Evolutionary conservation across 164 flowering plant species (phyloP).

Genomic region (Vitis cinerea): DNA sequence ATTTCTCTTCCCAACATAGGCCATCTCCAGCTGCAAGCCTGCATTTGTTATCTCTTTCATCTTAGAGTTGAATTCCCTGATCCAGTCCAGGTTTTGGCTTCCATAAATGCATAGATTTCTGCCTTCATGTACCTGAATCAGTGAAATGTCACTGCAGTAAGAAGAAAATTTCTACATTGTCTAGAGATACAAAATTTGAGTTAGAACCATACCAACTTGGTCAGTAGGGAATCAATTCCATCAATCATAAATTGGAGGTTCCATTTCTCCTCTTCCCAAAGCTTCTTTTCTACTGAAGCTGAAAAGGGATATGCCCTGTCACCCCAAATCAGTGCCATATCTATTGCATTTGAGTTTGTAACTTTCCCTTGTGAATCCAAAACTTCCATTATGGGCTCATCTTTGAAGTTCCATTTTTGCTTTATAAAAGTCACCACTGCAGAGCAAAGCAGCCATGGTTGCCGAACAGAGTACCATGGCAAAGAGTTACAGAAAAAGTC

Average conservation of each 20-base stretch:
- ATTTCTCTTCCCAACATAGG: conserved; percentile 48
- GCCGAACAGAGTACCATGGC: conserved; percentile 64
- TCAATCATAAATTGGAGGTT: conserved; percentile 41
- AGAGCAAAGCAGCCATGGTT: conserved; percentile 52
- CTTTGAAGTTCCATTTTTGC: conserved; percentile 47
- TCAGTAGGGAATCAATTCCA: conserved; percentile 41
- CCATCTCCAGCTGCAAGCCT: conserved; percentile 47
- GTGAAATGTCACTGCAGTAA: background rate
- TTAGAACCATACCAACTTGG: conserved; percentile 46
- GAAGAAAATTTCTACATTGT: background rate
- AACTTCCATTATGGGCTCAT: conserved; percentile 63
- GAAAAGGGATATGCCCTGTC: conserved; percentile 72
- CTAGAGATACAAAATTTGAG: background rate
- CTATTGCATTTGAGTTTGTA: conserved; percentile 50
- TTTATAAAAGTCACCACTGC: conserved; percentile 43
- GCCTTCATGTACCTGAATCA: conserved; percentile 65
- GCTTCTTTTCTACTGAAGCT: conserved; percentile 50
- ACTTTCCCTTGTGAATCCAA: conserved; percentile 58
- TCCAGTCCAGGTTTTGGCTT: conserved; percentile 61
- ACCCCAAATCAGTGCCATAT: conserved; percentile 79
- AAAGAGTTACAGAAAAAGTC: conserved; percentile 42
- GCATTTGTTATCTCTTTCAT: conserved; percentile 30
- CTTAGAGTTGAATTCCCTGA: conserved; percentile 41
- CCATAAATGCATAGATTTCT: conserved; percentile 64
- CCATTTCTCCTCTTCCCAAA: conserved; percentile 64